Evolutionary conservation across 2,329 filamentous ascomycete species (phyloP), one percentile per base, ranked within the genome.

Genomic region (Volutella citrinella): DNA sequence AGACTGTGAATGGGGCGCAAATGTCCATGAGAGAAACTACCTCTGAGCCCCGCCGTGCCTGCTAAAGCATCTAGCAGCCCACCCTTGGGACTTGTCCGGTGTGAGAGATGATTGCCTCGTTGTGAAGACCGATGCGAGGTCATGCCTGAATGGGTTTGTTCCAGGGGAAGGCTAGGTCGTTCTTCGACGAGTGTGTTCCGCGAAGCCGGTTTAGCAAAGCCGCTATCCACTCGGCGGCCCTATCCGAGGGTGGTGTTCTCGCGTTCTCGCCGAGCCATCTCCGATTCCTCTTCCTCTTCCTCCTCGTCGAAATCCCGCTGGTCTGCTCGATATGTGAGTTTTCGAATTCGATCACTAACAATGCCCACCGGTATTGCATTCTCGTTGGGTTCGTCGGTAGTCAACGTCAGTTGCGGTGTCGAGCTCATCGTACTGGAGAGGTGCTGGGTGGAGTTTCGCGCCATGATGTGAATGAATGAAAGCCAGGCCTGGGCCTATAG

Each of bases 281-380:
- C 18, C 10, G 34, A 38, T 13, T 18, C 18, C 13, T 31, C 35
- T 6, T 32, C 40, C 8, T 40, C 19, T 16, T 42, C 35, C 21
- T 46, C 29, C 21, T 44, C 41, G 7, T 41, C 45, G 4, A 55
- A 43, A 5, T 41, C 51, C 15, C 46, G n/a, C n/a, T n/a, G n/a
- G n/a, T n/a, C n/a, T n/a, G n/a, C n/a, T n/a, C n/a, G n/a, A n/a
- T n/a, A n/a, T 12, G 8, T 47, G 19, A 61, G 45, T 20, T 52
- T 50, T 23, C 49, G 52, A 30, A 59, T 53, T 21, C 56, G 57
- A 18, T 52, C 40, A 16, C 46, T 34, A 15, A 60, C 55, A 21
- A 57, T 51, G 14, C 55, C 56, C 4, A 43, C 35, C 6, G 51
- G 54, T 28, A 55, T 38, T 22, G 39, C 23, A 31, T 42, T 40